Conservation (phyloP, 306 rosid genomes). For the Glycine soja region DNA sequence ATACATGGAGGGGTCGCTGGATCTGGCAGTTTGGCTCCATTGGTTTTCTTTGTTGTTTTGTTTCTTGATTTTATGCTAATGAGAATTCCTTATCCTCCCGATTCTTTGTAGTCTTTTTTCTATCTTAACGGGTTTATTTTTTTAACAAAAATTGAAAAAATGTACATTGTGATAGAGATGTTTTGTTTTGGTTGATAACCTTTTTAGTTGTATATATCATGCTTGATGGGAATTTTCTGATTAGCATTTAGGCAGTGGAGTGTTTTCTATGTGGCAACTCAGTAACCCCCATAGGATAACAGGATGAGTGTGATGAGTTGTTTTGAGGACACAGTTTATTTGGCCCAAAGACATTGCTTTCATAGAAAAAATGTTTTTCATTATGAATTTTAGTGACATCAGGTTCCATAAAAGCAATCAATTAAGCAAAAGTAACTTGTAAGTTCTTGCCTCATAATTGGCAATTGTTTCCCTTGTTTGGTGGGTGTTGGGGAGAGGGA, state of each 20-base stretch:
- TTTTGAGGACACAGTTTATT: too few relatives aligned
- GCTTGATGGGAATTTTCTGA: not conserved
- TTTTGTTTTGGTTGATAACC: not conserved
- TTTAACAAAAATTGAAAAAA: too few relatives aligned
- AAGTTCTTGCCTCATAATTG: constrained; percentile 9
- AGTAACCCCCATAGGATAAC: not conserved
- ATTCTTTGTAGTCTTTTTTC: not conserved
- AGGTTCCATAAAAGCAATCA: constrained; percentile 2
- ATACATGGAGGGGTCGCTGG: not conserved
- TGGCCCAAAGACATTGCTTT: too few relatives aligned
- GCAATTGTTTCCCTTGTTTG: constrained; percentile 24
- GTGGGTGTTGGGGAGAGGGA: not conserved
- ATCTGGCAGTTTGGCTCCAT: not conserved
- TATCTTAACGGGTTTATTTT: too few relatives aligned
- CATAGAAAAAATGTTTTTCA: not conserved
- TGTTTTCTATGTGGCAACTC: not conserved
- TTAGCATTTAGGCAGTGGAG: not conserved
- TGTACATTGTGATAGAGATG: not conserved
- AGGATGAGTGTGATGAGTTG: too few relatives aligned
- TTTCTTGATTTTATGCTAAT: not conserved
- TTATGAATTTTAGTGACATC: not conserved
- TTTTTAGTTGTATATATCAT: not conserved
- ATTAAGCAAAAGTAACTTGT: not conserved
- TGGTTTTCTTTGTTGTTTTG: not conserved
- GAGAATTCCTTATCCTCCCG: not conserved